phyloP scores from a whole-genome alignment of 2,329 filamentous ascomycete genomes.

The Xylariaceae sp. region DNA sequence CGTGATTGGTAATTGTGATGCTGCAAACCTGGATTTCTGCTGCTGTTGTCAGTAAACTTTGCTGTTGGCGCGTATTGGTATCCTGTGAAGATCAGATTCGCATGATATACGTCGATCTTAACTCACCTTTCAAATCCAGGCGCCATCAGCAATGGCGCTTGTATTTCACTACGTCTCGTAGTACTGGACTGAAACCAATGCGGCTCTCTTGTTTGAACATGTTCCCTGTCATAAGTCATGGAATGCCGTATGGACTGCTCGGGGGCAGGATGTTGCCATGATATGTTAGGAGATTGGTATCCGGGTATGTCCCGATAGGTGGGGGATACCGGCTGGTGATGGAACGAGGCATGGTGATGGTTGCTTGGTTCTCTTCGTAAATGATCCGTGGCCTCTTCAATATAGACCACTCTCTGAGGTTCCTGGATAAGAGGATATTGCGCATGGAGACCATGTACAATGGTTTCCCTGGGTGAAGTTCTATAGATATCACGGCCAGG shows the following conservation, averaged over 20 bases:
- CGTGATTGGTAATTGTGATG: constrained; percentile 8
- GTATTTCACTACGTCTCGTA: constrained; percentile 6
- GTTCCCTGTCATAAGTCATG: constrained; percentile 13
- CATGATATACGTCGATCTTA: not conserved
- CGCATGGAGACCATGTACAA: constrained; percentile 12
- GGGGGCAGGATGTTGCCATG: constrained; percentile 5
- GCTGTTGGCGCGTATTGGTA: not conserved
- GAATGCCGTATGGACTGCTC: constrained; percentile 3
- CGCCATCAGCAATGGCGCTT: constrained; percentile 9
- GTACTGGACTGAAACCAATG: constrained; percentile 14
- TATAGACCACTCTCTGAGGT: constrained; percentile 20
- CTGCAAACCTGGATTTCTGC: constrained; percentile 14
- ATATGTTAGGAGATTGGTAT: constrained; percentile 4
- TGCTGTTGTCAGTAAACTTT: constrained; percentile 15
- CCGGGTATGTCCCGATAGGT: constrained; percentile 15
- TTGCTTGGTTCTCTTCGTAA: constrained; percentile 12
- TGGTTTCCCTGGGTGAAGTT: constrained; percentile 12
- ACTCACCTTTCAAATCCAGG: constrained; percentile 24
- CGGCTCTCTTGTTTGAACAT: constrained; percentile 10
- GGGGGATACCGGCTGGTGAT: constrained; percentile 6
- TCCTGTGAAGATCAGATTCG: not conserved
- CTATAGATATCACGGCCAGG: constrained; percentile 18
- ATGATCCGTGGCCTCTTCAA: constrained; percentile 18
- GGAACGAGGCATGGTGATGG: constrained; percentile 11
- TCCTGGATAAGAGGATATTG: constrained; percentile 18